Conservation (phyloP, 2,329 filamentous ascomycete species). For the Pseudogymnoascus sp. region DNA sequence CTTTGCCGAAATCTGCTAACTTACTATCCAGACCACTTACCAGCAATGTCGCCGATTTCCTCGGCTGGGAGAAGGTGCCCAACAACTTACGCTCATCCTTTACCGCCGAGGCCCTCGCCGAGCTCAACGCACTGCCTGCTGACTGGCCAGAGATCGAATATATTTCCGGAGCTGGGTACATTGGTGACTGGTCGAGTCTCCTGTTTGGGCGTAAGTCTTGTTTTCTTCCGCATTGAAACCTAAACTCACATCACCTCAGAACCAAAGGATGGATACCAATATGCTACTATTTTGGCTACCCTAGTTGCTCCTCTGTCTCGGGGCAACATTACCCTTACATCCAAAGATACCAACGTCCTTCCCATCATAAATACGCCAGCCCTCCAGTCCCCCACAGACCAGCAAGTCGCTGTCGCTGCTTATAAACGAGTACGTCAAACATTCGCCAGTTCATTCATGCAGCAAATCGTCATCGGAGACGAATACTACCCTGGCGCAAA, state of each 20-base stretch:
- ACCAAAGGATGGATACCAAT: slow-evolving; percentile 28
- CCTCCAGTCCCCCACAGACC: slow-evolving; percentile 35
- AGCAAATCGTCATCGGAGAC: slow-evolving; percentile 15
- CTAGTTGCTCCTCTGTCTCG: slow-evolving; percentile 34
- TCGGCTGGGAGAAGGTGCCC: slow-evolving; percentile 21
- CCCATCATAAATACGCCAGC: slow-evolving; percentile 41
- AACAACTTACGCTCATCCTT: background rate
- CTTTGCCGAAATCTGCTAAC: background rate
- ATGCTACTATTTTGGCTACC: slow-evolving; percentile 26
- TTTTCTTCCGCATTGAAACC: background rate
- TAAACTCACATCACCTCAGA: background rate
- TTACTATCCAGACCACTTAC: slow-evolving; percentile 12
- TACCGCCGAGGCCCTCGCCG: background rate
- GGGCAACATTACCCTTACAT: slow-evolving; percentile 35
- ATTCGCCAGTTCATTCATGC: slow-evolving; percentile 14
- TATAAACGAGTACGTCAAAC: slow-evolving; percentile 35
- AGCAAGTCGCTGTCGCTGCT: slow-evolving; percentile 35
- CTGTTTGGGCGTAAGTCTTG: background rate
- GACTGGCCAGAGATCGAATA: slow-evolving; percentile 14
- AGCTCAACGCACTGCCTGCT: slow-evolving; percentile 7
- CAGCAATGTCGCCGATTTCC: slow-evolving; percentile 14
- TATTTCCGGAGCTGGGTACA: slow-evolving; percentile 13
- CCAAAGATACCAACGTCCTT: slow-evolving; percentile 25
- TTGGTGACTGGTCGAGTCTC: slow-evolving; percentile 12
- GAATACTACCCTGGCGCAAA: slow-evolving; percentile 19